These are phyloP conservation scores for Trametes pubescens DNA, from an alignment of 1,284 basidiomycete genomes.

Conservation along the genomic window DNA sequence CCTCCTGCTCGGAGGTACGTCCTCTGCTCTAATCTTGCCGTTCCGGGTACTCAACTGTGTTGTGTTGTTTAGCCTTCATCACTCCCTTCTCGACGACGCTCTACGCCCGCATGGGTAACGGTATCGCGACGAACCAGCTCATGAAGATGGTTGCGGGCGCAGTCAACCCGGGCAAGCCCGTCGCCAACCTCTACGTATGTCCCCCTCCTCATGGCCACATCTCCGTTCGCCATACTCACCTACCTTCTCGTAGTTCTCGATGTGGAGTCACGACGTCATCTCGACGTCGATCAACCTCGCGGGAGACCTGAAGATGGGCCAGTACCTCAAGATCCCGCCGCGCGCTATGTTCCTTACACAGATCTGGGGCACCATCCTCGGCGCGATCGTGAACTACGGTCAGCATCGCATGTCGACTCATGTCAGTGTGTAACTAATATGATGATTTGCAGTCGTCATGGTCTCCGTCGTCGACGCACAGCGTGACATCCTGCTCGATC, in stretches of 20 bases:
- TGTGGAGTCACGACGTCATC: conserved; percentile 70
- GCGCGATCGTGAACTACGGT: conserved; percentile 36
- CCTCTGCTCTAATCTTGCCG: background rate
- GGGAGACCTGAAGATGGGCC: conserved; percentile 75
- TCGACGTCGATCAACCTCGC: conserved; percentile 59
- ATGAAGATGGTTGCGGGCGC: conserved; percentile 76
- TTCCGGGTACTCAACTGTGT: background rate
- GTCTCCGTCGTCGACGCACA: conserved; percentile 60
- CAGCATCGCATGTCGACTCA: background rate
- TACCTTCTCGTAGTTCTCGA: conserved; percentile 56
- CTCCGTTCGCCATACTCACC: conserved; percentile 5
- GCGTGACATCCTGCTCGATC: conserved; percentile 58
- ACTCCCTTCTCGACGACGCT: conserved; percentile 52
- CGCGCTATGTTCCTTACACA: conserved; percentile 75
- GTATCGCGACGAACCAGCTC: conserved; percentile 64
- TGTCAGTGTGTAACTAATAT: background rate
- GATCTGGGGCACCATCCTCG: conserved; percentile 70
- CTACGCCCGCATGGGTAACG: conserved; percentile 62
- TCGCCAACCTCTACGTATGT: conserved; percentile 71
- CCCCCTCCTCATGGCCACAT: background rate
- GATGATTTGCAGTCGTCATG: conserved; percentile 53
- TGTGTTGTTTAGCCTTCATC: conserved; percentile 41
- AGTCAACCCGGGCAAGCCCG: conserved; percentile 67
- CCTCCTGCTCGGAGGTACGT: conserved; percentile 39
- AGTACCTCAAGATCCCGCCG: conserved; percentile 82